A percentile compares a stretch with the other conserved stretches of the same genome.
Conservation (phyloP, 345 rosid species). For the Aquilaria malaccensis region DNA sequence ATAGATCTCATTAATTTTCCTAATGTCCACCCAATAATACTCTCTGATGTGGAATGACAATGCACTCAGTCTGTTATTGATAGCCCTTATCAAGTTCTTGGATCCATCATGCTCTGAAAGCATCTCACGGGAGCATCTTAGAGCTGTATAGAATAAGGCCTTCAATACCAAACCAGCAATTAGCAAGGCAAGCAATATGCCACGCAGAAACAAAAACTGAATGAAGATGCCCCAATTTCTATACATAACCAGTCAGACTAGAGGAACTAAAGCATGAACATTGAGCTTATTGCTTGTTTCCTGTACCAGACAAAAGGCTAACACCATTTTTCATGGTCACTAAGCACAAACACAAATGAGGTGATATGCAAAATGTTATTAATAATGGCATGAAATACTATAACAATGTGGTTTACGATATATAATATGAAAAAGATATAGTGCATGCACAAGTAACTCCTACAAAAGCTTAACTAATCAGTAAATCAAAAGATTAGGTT, state of each 20-base stretch:
- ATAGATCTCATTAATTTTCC: slow-evolving; percentile 81
- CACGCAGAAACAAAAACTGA: slow-evolving; percentile 3
- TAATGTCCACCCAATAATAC: slow-evolving; percentile 84
- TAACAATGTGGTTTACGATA: too few relatives aligned
- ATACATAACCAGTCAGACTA: not conserved
- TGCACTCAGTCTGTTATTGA: slow-evolving; percentile 76
- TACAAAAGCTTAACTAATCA: too few relatives aligned
- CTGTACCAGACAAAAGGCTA: not conserved
- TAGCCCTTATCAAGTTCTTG: slow-evolving; percentile 60
- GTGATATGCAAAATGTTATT: too few relatives aligned
- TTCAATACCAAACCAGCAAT: slow-evolving; percentile 17
- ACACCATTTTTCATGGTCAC: not conserved
- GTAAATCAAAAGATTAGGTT: too few relatives aligned
- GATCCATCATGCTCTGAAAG: slow-evolving; percentile 56
- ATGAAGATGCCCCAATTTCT: not conserved
- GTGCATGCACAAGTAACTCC: too few relatives aligned
- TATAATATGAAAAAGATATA: too few relatives aligned
- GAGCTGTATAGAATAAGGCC: slow-evolving; percentile 78
- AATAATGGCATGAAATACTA: too few relatives aligned
- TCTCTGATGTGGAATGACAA: slow-evolving; percentile 86
- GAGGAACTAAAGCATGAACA: too few relatives aligned
- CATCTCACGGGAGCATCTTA: slow-evolving; percentile 79
- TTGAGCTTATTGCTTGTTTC: too few relatives aligned
- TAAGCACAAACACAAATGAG: too few relatives aligned
- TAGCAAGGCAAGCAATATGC: not conserved